phyloP scores from a whole-genome alignment of 805 yeast species.

The Schwanniomyces sp. region DNA sequence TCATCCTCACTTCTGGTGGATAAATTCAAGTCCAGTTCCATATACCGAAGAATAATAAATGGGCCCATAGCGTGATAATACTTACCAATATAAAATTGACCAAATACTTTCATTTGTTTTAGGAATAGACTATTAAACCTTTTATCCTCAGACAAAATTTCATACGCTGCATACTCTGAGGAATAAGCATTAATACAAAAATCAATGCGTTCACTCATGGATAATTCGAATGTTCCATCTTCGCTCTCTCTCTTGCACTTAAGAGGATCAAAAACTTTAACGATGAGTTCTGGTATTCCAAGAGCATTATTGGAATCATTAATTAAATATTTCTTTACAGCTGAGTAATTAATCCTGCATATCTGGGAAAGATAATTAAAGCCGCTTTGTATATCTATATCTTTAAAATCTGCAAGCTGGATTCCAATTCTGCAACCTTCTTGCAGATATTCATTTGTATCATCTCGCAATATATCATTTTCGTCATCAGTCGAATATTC shows the following conservation, averaged over 20 bases:
- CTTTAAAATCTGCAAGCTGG: not conserved
- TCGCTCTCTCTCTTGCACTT: not conserved
- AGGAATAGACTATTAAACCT: not conserved
- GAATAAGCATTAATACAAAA: not conserved
- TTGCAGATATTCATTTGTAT: not conserved
- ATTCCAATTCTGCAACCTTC: not conserved
- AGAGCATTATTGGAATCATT: not conserved
- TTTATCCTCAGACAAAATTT: not conserved
- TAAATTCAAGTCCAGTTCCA: not conserved
- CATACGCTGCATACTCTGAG: not conserved
- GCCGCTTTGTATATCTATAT: constrained; percentile 1
- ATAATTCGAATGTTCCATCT: not conserved
- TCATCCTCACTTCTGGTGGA: not conserved
- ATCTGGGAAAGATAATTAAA: not conserved
- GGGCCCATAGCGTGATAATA: constrained; percentile 1
- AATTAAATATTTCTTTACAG: not conserved
- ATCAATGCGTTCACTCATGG: not conserved
- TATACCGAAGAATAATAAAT: not conserved
- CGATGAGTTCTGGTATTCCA: not conserved
- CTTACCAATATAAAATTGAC: not conserved
- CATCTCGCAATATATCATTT: no score
- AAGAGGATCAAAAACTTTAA: constrained; percentile 1
- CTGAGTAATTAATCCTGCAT: not conserved
- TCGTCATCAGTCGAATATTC: no score
- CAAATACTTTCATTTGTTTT: not conserved